Evolutionary conservation across 2,329 filamentous ascomycete species (phyloP), one percentile per base, ranked within the genome.

Genomic region (Blumeria hordei): DNA sequence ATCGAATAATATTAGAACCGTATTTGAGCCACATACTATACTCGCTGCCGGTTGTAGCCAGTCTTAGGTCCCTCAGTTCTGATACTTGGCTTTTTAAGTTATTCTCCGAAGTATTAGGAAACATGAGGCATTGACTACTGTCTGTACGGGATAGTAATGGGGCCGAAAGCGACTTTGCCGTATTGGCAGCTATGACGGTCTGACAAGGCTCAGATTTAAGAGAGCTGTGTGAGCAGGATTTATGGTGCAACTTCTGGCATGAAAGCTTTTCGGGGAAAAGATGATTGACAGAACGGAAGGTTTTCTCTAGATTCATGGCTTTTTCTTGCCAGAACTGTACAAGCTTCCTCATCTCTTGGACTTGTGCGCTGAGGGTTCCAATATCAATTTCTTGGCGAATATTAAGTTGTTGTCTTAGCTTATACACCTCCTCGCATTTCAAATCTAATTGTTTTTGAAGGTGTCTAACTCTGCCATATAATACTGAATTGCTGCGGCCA

Each of bases 291-390:
- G 16, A 50, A 50, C 35, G 16, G 28, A 35, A 34, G 5, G 7
- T 34, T 16, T 66, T 69, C 66, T 82, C 77, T 0, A 77, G 76
- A 3, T 69, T 67, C 60, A 77, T 71, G 0, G 78, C 78, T 35
- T 75, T 68, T 35, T 68, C 69, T 58, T 69, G 73, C 78, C 78
- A 82, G 58, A 66, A 69, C 34, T 66, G 61, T 36, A 67, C 62
- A 50, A 75, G 72, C 36, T 66, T 63, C 53, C 68, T 69, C 3
- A 69, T 64, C 18, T 67, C 65, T 18, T 71, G 64, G 47, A 80
- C 61, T 59, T 75, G 68, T 58, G 75, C 71, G 54, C 69, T 70
- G 54, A 78, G 60, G 4, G 68, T 69, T 1, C 70, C 70, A 14
- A 73, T 61, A 45, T 73, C 71, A 44, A 69, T 62, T 39, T 69